Evolutionary conservation across 2,329 filamentous ascomycete genomes (phyloP).

Genomic region (Chaetomiaceae sp.): DNA sequence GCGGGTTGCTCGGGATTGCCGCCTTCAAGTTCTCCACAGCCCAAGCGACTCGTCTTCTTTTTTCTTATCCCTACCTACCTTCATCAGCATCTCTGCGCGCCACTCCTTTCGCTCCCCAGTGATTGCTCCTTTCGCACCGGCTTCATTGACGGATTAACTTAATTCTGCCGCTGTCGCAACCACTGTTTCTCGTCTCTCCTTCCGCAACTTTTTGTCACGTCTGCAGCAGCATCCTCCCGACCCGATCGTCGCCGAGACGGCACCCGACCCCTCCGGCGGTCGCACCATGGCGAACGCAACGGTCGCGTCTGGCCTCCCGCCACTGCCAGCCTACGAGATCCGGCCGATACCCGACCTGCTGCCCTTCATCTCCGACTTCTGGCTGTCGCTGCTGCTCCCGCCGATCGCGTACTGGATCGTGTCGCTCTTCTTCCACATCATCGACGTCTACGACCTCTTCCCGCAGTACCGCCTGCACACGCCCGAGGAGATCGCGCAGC

Average conservation of each 20-base stretch:
- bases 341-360: slow-evolving; percentile 65
- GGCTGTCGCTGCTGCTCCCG: slow-evolving; percentile 68
- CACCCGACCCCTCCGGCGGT: too few species aligned
- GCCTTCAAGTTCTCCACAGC: slow-evolving; percentile 7
- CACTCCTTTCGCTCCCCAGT: slow-evolving; percentile 4
- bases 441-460: slow-evolving; percentile 81
- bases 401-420: slow-evolving; percentile 83
- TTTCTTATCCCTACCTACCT: background rate
- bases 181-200: background rate
- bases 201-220: background rate
- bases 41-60: slow-evolving; percentile 3
- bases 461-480: slow-evolving; percentile 92
- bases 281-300: slow-evolving; percentile 45
- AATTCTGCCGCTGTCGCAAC: slow-evolving; percentile 8
- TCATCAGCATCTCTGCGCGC: slow-evolving; percentile 3
- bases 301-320: slow-evolving; percentile 62
- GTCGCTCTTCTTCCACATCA: slow-evolving; percentile 78
- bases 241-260: background rate
- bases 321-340: slow-evolving; percentile 76
- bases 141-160: background rate
- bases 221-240: background rate
- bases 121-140: background rate
- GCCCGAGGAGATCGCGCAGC: slow-evolving; percentile 78
- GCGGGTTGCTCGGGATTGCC: slow-evolving; percentile 3
- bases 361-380: slow-evolving; percentile 73